Base-by-base conservation (phyloP, 2,329 filamentous ascomycete species). In the Teratosphaeria viscida region DNA sequence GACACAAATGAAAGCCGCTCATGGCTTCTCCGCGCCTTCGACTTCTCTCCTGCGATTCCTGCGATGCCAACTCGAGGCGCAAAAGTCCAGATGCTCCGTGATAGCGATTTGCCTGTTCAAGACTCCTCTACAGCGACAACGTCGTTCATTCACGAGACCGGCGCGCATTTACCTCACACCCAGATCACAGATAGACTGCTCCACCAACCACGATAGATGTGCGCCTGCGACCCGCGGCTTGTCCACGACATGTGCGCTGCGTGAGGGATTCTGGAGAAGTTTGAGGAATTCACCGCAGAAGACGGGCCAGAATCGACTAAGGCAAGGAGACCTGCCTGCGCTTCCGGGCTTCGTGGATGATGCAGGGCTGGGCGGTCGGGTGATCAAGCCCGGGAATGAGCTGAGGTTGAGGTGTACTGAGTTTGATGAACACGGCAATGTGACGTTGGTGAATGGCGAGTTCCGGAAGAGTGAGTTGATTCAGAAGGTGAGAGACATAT, bases 391-490 rank as follows among this genome's bases (percentile, higher is more conserved):
- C 2, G 86, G 88, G 29, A 87, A 92, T 60, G 91, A 96, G 73
- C 84, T 92, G 34, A 86, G 90, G 61, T 79, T 99, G 65, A 83
- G 94, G 58, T 99, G 94, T 72, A 99, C 94, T 0, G 94, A 99
- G 74, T 89, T 97, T 61, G 91, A 97, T 68, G 90, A 92, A 72
- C 85, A 89, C 69, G 94, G 94, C 49, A 88, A 95, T 67, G 91
- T 96, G 29, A 95, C 92, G 23, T 79, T 97, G 60, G 88, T 95
- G 23, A 95, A 95, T 71, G 90, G 91, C 61, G 94, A 97, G 74
- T 97, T 96, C 75, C 95, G 94, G 77, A 99, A 99, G 81, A 94
- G 86, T 69, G 94, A 99, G 77, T 80, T 99, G 54, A 97, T 96
- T 73, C 91, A 92, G 57, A 96, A 94, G 81, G 61, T 62, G 57